phyloP scores from a whole-genome alignment of 352 stramenopile species.

The Thalassiosira livingstoniorum region DNA sequence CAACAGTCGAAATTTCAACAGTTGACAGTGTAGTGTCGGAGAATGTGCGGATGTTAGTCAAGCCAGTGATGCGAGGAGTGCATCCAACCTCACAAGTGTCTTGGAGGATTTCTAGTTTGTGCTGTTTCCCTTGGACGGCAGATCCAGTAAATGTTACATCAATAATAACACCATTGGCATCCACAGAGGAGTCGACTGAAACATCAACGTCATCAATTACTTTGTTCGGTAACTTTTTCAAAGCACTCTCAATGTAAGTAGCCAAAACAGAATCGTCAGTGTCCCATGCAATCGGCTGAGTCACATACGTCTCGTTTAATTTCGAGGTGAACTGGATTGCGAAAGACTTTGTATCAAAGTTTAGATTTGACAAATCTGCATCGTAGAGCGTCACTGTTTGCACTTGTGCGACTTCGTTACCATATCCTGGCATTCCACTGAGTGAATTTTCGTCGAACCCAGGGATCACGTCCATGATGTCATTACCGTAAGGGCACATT shows the following conservation, averaged over 20 bases:
- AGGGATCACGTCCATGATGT: conserved; percentile 79
- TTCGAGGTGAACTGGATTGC: conserved; percentile 75
- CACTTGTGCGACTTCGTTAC: conserved; percentile 62
- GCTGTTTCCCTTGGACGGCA: conserved; percentile 73
- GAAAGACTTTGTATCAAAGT: conserved; percentile 65
- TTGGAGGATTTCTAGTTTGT: conserved; percentile 79
- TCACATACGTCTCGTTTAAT: conserved; percentile 77
- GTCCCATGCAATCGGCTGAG: conserved; percentile 62
- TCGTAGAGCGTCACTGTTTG: conserved; percentile 76
- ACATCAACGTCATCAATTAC: conserved; percentile 77
- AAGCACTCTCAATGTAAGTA: conserved; percentile 62
- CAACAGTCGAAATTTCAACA: conserved; percentile 60
- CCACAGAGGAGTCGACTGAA: conserved; percentile 33
- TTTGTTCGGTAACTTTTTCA: conserved; percentile 75
- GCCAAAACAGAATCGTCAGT: conserved; percentile 37
- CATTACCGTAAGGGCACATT: conserved; percentile 89
- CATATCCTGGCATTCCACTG: conserved; percentile 45
- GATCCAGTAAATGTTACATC: conserved; percentile 67
- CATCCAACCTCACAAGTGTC: conserved; percentile 72
- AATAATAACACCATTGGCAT: conserved; percentile 51
- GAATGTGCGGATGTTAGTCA: conserved; percentile 60
- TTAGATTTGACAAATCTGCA: conserved; percentile 50
- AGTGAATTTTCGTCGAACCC: conserved; percentile 40
- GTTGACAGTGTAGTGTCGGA: conserved; percentile 56
- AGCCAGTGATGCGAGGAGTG: conserved; percentile 66